Evolutionary conservation across 495 filamentous ascomycete genomes (phyloP).

Genomic region (Penicillium robsamsonii): DNA sequence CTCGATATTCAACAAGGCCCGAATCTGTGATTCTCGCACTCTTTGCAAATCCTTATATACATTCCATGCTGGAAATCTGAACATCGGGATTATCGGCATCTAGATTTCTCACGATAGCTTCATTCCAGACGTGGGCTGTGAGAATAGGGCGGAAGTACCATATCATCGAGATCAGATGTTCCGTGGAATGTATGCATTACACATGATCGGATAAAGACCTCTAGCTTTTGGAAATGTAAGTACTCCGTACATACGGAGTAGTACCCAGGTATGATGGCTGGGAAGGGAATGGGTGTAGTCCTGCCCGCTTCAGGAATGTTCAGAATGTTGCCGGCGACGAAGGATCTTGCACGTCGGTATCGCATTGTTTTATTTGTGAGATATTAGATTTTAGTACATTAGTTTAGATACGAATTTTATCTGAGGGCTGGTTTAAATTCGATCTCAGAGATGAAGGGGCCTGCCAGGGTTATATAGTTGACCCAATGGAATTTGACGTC

Average conservation of each 20-base stretch:
- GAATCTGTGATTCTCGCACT: slow-evolving; percentile 2
- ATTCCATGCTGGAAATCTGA: neutral
- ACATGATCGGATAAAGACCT: neutral
- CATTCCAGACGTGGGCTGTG: slow-evolving; percentile 14
- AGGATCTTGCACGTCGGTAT: slow-evolving; percentile 5
- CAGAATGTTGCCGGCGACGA: slow-evolving; percentile 20
- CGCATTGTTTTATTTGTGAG: neutral
- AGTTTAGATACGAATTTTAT: no score
- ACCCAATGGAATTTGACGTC: neutral
- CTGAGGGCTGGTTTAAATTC: neutral
- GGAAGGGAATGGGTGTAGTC: slow-evolving; percentile 1
- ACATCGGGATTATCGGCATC: neutral
- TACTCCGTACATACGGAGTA: neutral
- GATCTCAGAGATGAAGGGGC: neutral
- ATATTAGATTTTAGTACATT: neutral
- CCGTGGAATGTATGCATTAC: slow-evolving; percentile 1
- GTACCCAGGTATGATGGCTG: neutral
- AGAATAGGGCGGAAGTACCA: neutral
- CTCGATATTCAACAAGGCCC: neutral
- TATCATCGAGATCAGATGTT: neutral
- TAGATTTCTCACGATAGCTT: slow-evolving; percentile 7
- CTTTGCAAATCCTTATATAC: neutral
- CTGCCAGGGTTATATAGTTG: neutral
- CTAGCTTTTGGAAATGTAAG: neutral
- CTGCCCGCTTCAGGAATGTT: slow-evolving; percentile 11